A percentile compares a stretch with the other conserved stretches of the same genome.
These are phyloP conservation scores for Ceratocystis cacaofunesta DNA, from an alignment of 2,329 filamentous ascomycete species.

Conservation along the genomic window DNA sequence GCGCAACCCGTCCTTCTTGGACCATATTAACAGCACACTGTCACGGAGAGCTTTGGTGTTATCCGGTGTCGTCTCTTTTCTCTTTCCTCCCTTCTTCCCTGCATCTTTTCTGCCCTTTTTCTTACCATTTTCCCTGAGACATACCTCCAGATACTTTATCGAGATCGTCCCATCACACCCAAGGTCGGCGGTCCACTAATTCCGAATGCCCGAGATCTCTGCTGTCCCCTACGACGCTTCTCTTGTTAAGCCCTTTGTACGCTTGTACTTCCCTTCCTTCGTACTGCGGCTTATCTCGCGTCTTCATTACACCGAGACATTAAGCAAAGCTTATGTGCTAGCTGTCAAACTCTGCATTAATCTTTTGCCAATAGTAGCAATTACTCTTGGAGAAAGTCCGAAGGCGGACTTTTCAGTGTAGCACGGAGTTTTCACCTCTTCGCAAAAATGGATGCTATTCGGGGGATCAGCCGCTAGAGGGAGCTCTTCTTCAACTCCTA, in stretches of 20 bases:
- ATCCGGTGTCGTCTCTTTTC: background rate
- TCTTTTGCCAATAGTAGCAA: background rate
- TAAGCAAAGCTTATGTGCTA: background rate
- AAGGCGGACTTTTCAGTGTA: background rate
- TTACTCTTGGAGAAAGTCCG: background rate
- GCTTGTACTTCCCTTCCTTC: background rate
- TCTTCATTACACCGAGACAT: background rate
- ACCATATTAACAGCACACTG: background rate
- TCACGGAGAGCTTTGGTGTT: background rate
- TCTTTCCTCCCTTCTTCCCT: background rate
- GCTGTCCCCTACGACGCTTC: background rate
- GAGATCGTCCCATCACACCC: too few relatives aligned
- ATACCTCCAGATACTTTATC: too few relatives aligned
- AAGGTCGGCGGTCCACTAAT: background rate
- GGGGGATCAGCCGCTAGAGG: too few relatives aligned
- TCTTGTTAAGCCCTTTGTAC: too few relatives aligned
- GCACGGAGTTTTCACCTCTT: background rate
- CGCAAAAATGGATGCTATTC: background rate
- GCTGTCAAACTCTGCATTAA: background rate
- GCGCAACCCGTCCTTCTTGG: background rate
- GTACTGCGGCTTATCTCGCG: background rate
- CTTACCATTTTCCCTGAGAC: background rate
- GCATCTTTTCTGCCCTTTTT: background rate
- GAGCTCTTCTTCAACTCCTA: too few relatives aligned
- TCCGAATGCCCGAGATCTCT: background rate